These are phyloP conservation scores for Penicillium sp. DNA, from an alignment of 2,329 filamentous ascomycete species.

Conservation along the genomic window DNA sequence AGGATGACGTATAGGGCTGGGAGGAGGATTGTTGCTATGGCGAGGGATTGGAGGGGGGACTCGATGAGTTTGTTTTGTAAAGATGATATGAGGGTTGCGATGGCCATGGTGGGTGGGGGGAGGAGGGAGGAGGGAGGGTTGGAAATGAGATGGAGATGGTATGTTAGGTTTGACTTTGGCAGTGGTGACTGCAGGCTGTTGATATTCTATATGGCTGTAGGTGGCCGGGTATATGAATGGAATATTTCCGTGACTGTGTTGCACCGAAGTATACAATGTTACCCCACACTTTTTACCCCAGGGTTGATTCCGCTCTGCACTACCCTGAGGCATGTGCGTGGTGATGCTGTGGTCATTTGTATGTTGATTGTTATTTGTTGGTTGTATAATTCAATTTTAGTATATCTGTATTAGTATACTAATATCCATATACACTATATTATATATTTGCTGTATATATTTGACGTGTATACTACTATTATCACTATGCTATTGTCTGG, in stretches of 20 bases:
- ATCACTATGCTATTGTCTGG: too few relatives aligned
- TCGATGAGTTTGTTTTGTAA: constrained; percentile 25
- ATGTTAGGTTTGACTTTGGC: too few relatives aligned
- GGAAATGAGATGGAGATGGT: background rate
- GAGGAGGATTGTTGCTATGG: constrained; percentile 25
- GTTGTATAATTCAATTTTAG: too few relatives aligned
- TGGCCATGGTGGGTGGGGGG: constrained; percentile 28
- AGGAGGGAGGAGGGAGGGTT: background rate
- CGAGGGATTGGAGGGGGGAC: constrained; percentile 27
- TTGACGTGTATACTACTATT: background rate
- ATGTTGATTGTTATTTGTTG: too few relatives aligned
- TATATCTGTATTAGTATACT: too few relatives aligned
- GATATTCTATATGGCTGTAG: constrained; percentile 2
- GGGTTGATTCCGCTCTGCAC: constrained; percentile 10
- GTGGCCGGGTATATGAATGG: background rate
- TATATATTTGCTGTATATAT: too few relatives aligned
- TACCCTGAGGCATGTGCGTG: too few relatives aligned
- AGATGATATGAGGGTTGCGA: constrained; percentile 26
- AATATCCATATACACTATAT: background rate
- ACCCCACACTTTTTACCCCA: constrained; percentile 16
- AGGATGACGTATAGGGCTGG: constrained; percentile 52
- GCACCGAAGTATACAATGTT: background rate
- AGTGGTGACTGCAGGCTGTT: background rate
- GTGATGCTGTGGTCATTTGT: too few relatives aligned
- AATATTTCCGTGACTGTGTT: background rate